Conservation (phyloP, 345 rosid genomes). For the Clarkia xantiana region DNA sequence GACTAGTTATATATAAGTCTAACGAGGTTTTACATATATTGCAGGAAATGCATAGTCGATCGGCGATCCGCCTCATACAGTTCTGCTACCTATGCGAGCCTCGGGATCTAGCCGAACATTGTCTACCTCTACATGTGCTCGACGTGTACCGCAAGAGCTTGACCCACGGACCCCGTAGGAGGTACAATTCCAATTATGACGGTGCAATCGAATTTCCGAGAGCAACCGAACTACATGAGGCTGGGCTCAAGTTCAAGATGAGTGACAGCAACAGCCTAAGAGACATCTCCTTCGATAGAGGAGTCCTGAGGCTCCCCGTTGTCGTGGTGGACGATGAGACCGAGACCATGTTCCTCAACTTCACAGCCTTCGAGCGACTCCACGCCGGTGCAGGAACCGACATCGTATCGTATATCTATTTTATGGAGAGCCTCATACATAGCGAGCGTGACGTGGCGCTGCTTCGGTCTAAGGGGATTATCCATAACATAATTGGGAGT, state of each 20-base stretch:
- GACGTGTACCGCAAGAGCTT: constrained; percentile 25
- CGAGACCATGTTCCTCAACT: constrained; percentile 21
- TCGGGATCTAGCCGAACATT: constrained; percentile 12
- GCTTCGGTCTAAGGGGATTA: constrained; percentile 21
- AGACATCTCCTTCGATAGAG: constrained; percentile 34
- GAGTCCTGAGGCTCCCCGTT: constrained; percentile 16
- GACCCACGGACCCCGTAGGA: too few relatives aligned
- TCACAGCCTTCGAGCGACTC: constrained; percentile 27
- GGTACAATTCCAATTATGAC: too few relatives aligned
- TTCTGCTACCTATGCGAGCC: constrained; percentile 17
- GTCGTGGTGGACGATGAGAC: constrained; percentile 17
- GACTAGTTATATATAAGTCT: too few relatives aligned
- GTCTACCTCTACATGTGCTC: constrained; percentile 22
- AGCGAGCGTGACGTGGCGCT: constrained; percentile 23
- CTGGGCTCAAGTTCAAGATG: constrained; percentile 24
- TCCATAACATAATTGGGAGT: constrained; percentile 23
- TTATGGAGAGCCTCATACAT: constrained; percentile 33
- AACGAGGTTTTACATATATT: too few relatives aligned
- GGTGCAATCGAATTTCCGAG: too few relatives aligned
- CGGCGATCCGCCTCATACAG: constrained; percentile 19
- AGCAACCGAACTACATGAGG: constrained; percentile 33
- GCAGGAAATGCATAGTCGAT: constrained; percentile 10
- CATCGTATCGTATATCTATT: constrained; percentile 12
- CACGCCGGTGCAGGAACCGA: constrained; percentile 7
- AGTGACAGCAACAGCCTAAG: constrained; percentile 14